Percentiles rank a stretch among this genome's conserved stretches.
Conservation (phyloP, 352 stramenopile species). For the Phytopythium chamaehyphon region DNA sequence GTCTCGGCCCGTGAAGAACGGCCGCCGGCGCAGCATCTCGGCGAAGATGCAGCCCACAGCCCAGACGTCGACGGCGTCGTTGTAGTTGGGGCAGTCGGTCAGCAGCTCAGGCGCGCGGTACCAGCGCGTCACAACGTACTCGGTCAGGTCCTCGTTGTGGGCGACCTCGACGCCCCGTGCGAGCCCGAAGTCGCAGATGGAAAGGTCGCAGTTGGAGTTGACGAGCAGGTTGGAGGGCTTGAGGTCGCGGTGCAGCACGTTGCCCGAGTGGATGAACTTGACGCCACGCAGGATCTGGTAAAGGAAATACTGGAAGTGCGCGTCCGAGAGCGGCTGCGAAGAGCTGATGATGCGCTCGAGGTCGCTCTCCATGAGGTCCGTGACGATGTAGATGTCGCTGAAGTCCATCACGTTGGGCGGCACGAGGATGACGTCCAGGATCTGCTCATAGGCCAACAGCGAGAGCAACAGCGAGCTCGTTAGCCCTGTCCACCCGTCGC, state of each 20-base stretch:
- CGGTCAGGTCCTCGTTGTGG: slow-evolving; percentile 71
- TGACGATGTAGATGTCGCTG: slow-evolving; percentile 90
- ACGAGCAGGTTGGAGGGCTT: slow-evolving; percentile 89
- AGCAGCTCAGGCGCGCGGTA: slow-evolving; percentile 93
- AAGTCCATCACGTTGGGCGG: slow-evolving; percentile 85
- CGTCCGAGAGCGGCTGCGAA: slow-evolving; percentile 79
- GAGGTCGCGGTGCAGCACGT: slow-evolving; percentile 90
- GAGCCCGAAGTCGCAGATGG: slow-evolving; percentile 92
- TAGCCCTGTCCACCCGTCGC: background rate
- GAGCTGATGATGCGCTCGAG: slow-evolving; percentile 91
- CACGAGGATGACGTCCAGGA: slow-evolving; percentile 80
- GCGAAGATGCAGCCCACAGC: slow-evolving; percentile 99
- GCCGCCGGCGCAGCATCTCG: slow-evolving; percentile 96
- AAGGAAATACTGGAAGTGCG: slow-evolving; percentile 88
- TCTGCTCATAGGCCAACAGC: slow-evolving; percentile 42
- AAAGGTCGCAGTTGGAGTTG: slow-evolving; percentile 89
- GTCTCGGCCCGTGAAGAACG: slow-evolving; percentile 80
- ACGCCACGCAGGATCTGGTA: slow-evolving; percentile 93
- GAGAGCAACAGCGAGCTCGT: background rate
- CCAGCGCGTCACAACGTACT: slow-evolving; percentile 95
- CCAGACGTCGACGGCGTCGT: slow-evolving; percentile 95
- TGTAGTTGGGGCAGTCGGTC: slow-evolving; percentile 95
- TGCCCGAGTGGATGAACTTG: slow-evolving; percentile 97
- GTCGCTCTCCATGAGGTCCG: slow-evolving; percentile 91
- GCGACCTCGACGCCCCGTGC: slow-evolving; percentile 85